Conservation (phyloP, 2,329 filamentous ascomycete genomes). For the Whalleya microplaca region DNA sequence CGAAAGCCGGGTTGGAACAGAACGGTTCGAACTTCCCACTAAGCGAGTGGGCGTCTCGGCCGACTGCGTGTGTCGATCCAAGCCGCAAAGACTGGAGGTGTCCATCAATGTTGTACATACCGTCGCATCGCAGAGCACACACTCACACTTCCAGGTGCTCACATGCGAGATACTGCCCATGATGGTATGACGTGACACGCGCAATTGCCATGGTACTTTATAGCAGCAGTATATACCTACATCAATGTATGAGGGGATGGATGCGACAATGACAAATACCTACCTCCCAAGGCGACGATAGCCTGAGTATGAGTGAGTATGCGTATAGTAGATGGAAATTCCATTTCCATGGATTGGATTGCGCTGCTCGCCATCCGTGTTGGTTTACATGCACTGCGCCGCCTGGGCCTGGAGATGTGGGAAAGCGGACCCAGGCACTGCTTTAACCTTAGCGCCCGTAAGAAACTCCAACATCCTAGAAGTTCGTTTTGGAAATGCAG, state of each 20-base stretch:
- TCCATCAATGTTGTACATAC: background rate
- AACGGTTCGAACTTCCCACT: background rate
- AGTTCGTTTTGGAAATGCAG: background rate
- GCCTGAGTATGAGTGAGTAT: no score
- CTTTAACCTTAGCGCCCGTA: background rate
- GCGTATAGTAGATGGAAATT: no score
- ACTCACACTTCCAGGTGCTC: background rate
- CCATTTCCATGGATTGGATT: no score
- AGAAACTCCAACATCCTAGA: background rate
- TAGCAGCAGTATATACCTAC: no score
- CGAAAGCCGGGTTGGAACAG: background rate
- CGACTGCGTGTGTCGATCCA: background rate
- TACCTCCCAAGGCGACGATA: background rate
- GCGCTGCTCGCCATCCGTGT: no score
- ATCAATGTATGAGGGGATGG: no score
- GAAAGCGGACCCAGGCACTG: background rate
- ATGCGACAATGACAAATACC: background rate
- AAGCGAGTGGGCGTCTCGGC: background rate
- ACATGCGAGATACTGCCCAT: background rate
- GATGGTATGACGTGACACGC: background rate
- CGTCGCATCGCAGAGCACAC: background rate
- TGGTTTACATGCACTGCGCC: background rate
- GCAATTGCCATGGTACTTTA: background rate
- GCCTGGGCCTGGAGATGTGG: background rate
- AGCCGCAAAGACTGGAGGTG: background rate